Conservation (phyloP, 257 asterid species). For the Gentiana dahurica region DNA sequence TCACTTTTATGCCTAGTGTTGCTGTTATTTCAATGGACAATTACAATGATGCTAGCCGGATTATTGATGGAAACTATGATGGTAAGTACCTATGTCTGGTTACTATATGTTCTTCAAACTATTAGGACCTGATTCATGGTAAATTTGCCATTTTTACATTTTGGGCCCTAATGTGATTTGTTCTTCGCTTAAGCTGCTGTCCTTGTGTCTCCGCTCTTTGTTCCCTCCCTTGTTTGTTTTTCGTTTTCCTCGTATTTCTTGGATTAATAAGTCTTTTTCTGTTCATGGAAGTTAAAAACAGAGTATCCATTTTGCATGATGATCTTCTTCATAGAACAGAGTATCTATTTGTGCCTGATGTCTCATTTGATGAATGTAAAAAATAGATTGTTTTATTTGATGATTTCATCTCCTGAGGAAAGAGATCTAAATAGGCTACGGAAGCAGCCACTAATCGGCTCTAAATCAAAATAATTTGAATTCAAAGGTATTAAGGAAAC, state of each 20-base stretch:
- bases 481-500: too few species aligned
- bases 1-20: slow-evolving; percentile 81
- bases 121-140: slow-evolving; percentile 2
- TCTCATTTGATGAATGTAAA: too few species aligned
- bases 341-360: too few species aligned
- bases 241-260: background rate
- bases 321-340: too few species aligned
- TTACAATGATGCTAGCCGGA: slow-evolving; percentile 91
- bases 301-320: too few species aligned
- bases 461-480: too few species aligned
- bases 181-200: background rate
- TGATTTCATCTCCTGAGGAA: too few species aligned
- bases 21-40: slow-evolving; percentile 98
- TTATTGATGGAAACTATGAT: slow-evolving; percentile 90
- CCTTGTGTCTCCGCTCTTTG: background rate
- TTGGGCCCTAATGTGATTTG: background rate
- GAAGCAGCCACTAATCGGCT: too few species aligned
- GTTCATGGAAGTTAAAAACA: background rate
- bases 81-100: slow-evolving; percentile 32
- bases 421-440: too few species aligned
- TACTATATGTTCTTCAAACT: slow-evolving; percentile 1
- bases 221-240: background rate
- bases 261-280: background rate
- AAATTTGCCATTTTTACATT: background rate
- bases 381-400: too few species aligned